Conservation (phyloP, 1,284 basidiomycete genomes). For the Cutaneotrichosporon dermatis region DNA sequence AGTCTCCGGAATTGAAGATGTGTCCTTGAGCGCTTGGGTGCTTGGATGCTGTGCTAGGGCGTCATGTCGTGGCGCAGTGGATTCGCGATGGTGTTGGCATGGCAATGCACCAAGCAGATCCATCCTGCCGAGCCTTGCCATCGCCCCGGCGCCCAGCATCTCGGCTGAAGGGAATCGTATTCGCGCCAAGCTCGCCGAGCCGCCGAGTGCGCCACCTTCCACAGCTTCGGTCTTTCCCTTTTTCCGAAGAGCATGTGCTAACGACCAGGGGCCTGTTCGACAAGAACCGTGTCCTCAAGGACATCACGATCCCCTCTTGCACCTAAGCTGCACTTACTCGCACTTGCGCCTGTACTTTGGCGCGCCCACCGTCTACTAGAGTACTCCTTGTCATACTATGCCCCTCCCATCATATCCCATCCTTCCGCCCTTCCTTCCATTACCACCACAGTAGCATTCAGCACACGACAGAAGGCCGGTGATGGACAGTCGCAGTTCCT, state of each 20-base stretch:
- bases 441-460: neutral
- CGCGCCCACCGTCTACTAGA: neutral
- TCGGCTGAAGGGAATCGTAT: neutral
- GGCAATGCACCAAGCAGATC: no score
- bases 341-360: no score
- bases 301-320: slow-evolving; percentile 51
- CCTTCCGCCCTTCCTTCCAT: neutral
- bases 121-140: neutral
- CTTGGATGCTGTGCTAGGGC: no score
- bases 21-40: neutral
- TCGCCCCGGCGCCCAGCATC: no score
- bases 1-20: neutral
- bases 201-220: neutral
- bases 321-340: neutral
- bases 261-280: slow-evolving; percentile 56
- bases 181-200: neutral
- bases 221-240: no score
- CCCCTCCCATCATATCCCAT: neutral
- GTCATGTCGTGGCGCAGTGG: no score
- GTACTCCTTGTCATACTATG: neutral
- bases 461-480: neutral
- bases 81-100: no score
- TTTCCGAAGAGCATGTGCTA: neutral
- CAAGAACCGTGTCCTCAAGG: slow-evolving; percentile 51
- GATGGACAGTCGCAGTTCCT: neutral